Evolutionary conservation across 1,139 yeast genomes (phyloP).

Genomic region (Magnusiomyces tetraspermus): DNA sequence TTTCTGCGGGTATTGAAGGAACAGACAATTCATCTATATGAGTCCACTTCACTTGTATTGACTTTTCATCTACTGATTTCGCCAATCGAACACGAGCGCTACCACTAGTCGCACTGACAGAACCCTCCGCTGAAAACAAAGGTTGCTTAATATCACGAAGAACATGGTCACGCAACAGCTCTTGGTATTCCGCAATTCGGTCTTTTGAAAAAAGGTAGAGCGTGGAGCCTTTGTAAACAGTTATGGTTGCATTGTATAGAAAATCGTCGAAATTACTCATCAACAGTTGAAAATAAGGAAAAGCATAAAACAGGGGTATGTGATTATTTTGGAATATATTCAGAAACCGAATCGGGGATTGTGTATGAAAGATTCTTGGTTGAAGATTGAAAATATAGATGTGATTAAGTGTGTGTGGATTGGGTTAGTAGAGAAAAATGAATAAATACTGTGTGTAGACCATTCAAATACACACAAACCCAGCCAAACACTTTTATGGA

Average conservation of each 20-base stretch:
- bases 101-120: not conserved
- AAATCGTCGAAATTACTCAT: slow-evolving; percentile 1
- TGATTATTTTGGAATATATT: too few species aligned
- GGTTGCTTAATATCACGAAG: not conserved
- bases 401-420: too few species aligned
- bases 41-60: slow-evolving; percentile 1
- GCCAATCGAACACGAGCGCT: not conserved
- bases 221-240: slow-evolving; percentile 1
- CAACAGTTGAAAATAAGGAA: not conserved
- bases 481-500: too few species aligned
- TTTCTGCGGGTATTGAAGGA: not conserved
- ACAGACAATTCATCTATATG: not conserved
- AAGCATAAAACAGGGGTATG: too few species aligned
- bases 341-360: too few species aligned
- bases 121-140: not conserved
- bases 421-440: too few species aligned
- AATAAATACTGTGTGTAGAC: too few species aligned
- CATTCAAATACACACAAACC: too few species aligned
- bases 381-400: too few species aligned
- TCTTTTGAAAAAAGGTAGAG: not conserved
- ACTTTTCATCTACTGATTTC: not conserved
- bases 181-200: not conserved
- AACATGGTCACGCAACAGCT: not conserved
- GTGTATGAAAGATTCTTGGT: too few species aligned
- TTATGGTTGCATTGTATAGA: not conserved